Conservation (phyloP, 176 grass and related monocot species). For the Rhynchospora breviuscula region DNA sequence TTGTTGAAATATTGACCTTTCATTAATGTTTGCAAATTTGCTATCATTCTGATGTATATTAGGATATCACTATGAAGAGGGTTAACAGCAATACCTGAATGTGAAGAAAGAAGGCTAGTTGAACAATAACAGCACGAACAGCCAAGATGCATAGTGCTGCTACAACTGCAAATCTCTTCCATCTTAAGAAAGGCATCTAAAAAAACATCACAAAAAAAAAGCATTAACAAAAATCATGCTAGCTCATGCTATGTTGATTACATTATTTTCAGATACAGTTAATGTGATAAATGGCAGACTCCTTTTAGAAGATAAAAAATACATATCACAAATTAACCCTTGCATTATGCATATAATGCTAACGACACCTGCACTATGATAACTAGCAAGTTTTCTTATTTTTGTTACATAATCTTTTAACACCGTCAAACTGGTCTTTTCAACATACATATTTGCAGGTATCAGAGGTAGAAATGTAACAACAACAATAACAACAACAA, state of each 20-base stretch:
- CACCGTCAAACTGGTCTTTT: background rate
- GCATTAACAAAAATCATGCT: background rate
- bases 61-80: background rate
- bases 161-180: constrained; percentile 93
- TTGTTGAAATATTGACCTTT: background rate
- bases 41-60: background rate
- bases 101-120: constrained; percentile 94
- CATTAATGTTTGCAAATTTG: background rate
- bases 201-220: constrained; percentile 9
- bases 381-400: background rate
- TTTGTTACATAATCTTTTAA: background rate
- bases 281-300: background rate
- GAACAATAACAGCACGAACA: constrained; percentile 92
- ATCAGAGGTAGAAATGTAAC: background rate
- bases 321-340: background rate
- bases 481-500: too few relatives aligned
- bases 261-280: background rate
- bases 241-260: background rate
- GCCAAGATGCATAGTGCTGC: constrained; percentile 89
- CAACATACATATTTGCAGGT: background rate
- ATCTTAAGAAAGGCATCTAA: constrained; percentile 77
- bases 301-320: background rate
- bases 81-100: constrained; percentile 48
- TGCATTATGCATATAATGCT: background rate
- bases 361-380: background rate